phyloP scores from a whole-genome alignment of 1,284 basidiomycete species.

The Malassezia arunalokei region DNA sequence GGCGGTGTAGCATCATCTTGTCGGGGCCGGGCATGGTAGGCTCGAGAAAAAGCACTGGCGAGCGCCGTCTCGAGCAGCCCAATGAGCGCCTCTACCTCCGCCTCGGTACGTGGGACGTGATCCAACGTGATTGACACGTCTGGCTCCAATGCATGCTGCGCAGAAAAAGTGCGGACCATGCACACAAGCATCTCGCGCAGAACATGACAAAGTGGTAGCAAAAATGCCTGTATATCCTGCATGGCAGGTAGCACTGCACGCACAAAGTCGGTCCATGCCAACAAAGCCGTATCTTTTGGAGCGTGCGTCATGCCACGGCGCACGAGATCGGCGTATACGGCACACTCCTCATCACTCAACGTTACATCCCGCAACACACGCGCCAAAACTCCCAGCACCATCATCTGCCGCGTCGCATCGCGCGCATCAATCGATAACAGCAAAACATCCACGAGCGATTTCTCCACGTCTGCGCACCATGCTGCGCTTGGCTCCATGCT shows the following conservation, averaged over 20 bases:
- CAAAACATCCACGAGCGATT: conserved; percentile 61
- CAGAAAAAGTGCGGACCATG: background rate
- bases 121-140: background rate
- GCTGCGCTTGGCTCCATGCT: conserved; percentile 60
- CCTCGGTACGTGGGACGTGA: background rate
- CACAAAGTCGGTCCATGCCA: conserved; percentile 9
- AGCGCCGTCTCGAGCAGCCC: conserved; percentile 4
- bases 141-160: background rate
- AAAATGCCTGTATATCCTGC: background rate
- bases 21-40: too few relatives aligned
- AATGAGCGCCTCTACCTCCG: conserved; percentile 2
- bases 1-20: background rate
- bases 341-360: background rate
- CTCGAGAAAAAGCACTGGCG: background rate
- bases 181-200: background rate
- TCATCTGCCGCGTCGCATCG: conserved; percentile 51
- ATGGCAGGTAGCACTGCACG: background rate
- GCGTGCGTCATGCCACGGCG: background rate
- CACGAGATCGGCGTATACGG: background rate
- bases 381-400: conserved; percentile 58
- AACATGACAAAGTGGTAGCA: conserved; percentile 5
- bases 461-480: conserved; percentile 53
- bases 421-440: conserved; percentile 57
- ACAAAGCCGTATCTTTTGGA: background rate
- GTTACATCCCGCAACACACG: background rate